These are phyloP conservation scores for Penicillium paxilli DNA, from an alignment of 495 filamentous ascomycete species.

Conservation along the genomic window DNA sequence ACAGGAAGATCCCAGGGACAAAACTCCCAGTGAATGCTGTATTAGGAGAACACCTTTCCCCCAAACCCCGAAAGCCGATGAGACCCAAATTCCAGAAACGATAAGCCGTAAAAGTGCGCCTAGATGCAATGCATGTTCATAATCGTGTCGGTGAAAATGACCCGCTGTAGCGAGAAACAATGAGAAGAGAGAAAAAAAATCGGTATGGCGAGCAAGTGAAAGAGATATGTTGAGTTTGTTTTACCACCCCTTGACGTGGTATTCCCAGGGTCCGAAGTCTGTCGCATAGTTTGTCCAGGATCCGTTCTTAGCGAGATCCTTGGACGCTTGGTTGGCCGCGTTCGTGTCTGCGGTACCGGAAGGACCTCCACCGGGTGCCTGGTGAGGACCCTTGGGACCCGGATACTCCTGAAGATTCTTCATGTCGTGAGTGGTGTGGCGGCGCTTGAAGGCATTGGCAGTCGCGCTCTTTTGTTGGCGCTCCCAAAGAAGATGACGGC, in stretches of 20 bases:
- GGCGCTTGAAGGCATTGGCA: conserved; percentile 83
- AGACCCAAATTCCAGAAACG: conserved; percentile 25
- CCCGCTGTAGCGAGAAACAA: conserved; percentile 20
- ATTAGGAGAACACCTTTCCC: conserved; percentile 12
- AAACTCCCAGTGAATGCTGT: conserved; percentile 24
- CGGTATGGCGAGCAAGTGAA: conserved; percentile 5
- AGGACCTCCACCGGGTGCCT: conserved; percentile 12
- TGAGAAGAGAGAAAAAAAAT: conserved; percentile 3
- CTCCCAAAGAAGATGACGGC: conserved; percentile 80
- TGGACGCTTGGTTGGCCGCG: conserved; percentile 29
- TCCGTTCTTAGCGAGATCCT: conserved; percentile 55
- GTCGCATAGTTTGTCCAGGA: conserved; percentile 64
- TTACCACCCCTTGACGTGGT: conserved; percentile 71
- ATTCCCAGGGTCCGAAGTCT: conserved; percentile 65
- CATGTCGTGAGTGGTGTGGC: conserved; percentile 88
- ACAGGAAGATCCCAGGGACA: conserved; percentile 5
- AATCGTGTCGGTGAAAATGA: conserved; percentile 35
- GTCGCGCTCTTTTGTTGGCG: conserved; percentile 89
- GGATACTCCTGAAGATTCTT: conserved; percentile 81
- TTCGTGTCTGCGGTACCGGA: conserved; percentile 17
- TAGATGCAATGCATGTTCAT: conserved; percentile 50
- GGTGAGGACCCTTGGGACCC: conserved; percentile 33
- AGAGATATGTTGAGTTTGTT: conserved; percentile 4
- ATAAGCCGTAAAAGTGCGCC: conserved; percentile 39
- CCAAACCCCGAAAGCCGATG: conserved; percentile 15